Base-by-base conservation (phyloP, 148 eudicot genomes). In the Chenopodium album region DNA sequence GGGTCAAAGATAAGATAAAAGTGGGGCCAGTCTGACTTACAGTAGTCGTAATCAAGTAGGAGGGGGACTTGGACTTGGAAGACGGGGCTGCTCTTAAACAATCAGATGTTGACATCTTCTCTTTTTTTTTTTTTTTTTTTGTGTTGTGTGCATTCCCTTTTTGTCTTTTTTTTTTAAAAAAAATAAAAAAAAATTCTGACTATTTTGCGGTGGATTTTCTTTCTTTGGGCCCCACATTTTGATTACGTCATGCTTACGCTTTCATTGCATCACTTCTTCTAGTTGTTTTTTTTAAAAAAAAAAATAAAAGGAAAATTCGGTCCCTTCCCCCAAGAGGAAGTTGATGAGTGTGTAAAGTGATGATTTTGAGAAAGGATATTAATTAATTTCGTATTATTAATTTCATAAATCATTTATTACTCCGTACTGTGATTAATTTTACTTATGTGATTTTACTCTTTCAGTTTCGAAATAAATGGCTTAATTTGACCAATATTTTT, bases 201-300 rank as follows among this genome's bases (percentile, higher is more conserved):
- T 37, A 9, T 37, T 64, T 31, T 28, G 13, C 78, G 78, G 56
- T 71, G 79, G 34, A 71, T 71, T 87, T 86, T 76, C 67, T 71
- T 75, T 78, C 67, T 26, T 59, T 44, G 78, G 79, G 73, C 46
- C 79, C 83, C 68, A 70, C 70, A 34, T 23, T 11, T 23, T 44
- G 4, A 44, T 41, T 28, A 76, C 79, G 52, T 80, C 89, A 84
- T 76, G 81, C 81, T 76, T 79, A 19, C 76, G 64, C 52, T 46
- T 2, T 0, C 68, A 34, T 41, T 34, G 2, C 86, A 79, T 84
- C 87, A 84, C 46, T 73, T 13, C 19, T 47, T 47, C 59, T 44
- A 9, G 4, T 28, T 9, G n/a, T 0, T 41, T 41, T 41, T 46
- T 76, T 76, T 13, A 26, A 1, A 37, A 37, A 37, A 37, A 4